Base-by-base conservation (phyloP, 768 basidiomycete genomes). In the Tulasnella sp. region DNA sequence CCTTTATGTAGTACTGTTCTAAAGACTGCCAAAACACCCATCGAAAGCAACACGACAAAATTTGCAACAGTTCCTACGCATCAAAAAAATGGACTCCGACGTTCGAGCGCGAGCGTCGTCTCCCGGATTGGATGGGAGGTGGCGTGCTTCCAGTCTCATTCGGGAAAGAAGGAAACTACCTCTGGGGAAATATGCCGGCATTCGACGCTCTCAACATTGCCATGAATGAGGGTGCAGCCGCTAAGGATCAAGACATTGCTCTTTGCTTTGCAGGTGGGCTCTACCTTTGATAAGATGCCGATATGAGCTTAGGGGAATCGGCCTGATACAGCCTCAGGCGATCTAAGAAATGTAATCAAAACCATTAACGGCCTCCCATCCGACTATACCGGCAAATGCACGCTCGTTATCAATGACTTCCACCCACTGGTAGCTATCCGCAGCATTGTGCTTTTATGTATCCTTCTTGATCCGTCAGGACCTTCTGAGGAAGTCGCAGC, bases 301-400 rank as follows among this genome's bases (percentile, higher is more conserved):
- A 16, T 28, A 41, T 42, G 69, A 24, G 58, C 58, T 8, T 22
- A 60, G 5, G 22, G 5, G 16, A 8, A 7, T 18, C 22, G 14
- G 4, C 16, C 4, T 24, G 81, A 37, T 83, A 12, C 74, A 90
- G 89, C 88, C 0, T 90, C 89, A 12, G 89, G 89, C 7, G 89
- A 90, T 82, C 84, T 90, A 69, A 86, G 89, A 46, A 86, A 89
- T 77, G 80, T 89, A 24, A 73, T 90, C 6, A 82, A 83, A 41
- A 89, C 88, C 3, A 82, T 90, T 77, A 90, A 89, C 81, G 81
- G 81, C 12, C 86, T 90, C n/a, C 88, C 89, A 7, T 31, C 81
- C 16, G 83, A 88, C 72, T 89, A 88, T 81, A 83, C 84, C 2
- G 89, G 89, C 3, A 81, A 85, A 24, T 76, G 88, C 20, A 86